These are phyloP conservation scores for Teunomyces gatunensis DNA, from an alignment of 805 yeast genomes.

Conservation along the genomic window DNA sequence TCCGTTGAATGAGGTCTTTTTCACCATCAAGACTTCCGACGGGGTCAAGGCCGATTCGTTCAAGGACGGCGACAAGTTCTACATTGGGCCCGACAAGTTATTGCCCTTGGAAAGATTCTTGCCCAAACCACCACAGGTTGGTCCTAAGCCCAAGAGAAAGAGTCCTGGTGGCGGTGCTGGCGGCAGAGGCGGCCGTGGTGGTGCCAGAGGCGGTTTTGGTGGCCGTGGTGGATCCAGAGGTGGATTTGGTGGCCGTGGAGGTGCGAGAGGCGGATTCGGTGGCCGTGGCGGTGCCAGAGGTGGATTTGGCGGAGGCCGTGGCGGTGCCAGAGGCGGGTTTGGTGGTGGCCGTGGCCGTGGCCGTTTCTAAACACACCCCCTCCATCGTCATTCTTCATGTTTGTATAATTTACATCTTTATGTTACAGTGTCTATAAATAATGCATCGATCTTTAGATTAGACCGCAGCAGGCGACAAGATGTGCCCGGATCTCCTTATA, in stretches of 20 bases:
- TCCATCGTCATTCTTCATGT: conserved; percentile 8
- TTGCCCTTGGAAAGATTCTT: conserved; percentile 94
- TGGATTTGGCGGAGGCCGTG: not conserved
- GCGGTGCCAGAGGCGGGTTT: conserved; percentile 2
- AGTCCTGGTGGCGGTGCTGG: conserved; percentile 56
- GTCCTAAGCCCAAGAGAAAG: conserved; percentile 77
- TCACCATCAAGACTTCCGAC: conserved; percentile 93
- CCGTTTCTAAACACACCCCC: conserved; percentile 13
- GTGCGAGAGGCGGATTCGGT: conserved; percentile 35
- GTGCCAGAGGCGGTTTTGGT: conserved; percentile 23
- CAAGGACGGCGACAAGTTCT: conserved; percentile 94
- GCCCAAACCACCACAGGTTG: conserved; percentile 89
- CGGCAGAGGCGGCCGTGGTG: conserved; percentile 40
- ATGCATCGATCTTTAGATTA: conserved; percentile 8
- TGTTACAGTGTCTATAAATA: conserved; percentile 3
- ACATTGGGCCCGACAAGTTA: conserved; percentile 90
- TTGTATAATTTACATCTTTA: conserved; percentile 5
- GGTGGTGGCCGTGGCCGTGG: conserved; percentile 17
- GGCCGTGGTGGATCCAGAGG: conserved; percentile 38
- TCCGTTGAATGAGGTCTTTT: conserved; percentile 95
- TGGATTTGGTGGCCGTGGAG: conserved; percentile 40
- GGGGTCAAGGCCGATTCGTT: conserved; percentile 94
- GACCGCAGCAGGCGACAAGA: conserved; percentile 54
- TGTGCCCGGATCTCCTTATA: conserved; percentile 49
- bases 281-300: conserved; percentile 2